A percentile compares a stretch with the other conserved stretches of the same genome.
These are phyloP conservation scores for Sporothrix phasma DNA, from an alignment of 2,329 filamentous ascomycete genomes.

Conservation along the genomic window DNA sequence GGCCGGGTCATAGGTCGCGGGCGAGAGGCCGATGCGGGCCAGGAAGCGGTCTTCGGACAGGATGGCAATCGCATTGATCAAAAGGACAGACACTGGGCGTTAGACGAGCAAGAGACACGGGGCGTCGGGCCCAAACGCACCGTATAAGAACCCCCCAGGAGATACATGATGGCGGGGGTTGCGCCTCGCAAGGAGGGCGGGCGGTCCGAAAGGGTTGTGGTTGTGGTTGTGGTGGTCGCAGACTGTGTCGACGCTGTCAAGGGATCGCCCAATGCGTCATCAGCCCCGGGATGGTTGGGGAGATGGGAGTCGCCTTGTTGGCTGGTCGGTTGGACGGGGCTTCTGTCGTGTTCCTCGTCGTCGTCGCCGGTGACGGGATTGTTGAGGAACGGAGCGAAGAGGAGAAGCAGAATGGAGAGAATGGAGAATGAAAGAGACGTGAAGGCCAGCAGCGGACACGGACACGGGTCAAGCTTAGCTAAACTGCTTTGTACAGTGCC, in stretches of 20 bases:
- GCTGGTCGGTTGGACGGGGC: not conserved
- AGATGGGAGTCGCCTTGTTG: not conserved
- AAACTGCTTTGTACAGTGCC: too few species aligned
- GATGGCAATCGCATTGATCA: constrained; percentile 88
- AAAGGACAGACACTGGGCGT: constrained; percentile 61
- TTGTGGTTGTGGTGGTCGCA: not conserved
- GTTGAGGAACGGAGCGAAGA: not conserved
- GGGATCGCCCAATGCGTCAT: not conserved
- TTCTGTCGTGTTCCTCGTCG: not conserved
- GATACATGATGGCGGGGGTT: constrained; percentile 21
- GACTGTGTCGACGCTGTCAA: not conserved
- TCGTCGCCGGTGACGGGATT: not conserved
- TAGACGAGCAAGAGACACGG: not conserved
- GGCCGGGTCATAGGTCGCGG: constrained; percentile 58
- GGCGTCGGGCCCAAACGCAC: constrained; percentile 18
- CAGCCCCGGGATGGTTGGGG: not conserved
- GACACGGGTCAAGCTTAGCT: not conserved
- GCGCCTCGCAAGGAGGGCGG: not conserved
- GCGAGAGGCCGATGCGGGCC: constrained; percentile 76
- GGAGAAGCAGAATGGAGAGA: not conserved
- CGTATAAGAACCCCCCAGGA: constrained; percentile 28
- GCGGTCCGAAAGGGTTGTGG: not conserved
- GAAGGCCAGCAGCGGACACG: too few species aligned
- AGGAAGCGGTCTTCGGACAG: constrained; percentile 94
- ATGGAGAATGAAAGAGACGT: not conserved